Percentiles rank a stretch among this genome's conserved stretches.
phyloP scores from a whole-genome alignment of 306 rosid genomes.

The Vigna radiata region DNA sequence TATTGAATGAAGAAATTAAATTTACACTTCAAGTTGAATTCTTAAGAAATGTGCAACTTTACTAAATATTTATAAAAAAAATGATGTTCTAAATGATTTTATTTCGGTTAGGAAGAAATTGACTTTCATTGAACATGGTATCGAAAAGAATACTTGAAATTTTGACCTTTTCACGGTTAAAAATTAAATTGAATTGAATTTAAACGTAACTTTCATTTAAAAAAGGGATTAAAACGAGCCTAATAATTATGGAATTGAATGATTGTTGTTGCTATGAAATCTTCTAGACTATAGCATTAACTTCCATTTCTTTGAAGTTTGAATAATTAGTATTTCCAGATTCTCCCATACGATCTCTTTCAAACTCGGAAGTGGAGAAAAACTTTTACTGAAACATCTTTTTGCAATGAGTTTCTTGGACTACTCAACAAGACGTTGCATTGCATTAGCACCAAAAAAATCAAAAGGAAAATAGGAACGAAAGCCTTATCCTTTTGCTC shows the following conservation, averaged over 20 bases:
- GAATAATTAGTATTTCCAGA: constrained; percentile 36
- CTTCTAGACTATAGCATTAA: background rate
- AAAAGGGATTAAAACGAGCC: background rate
- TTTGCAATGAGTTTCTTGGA: constrained; percentile 37
- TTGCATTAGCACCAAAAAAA: constrained; percentile 41
- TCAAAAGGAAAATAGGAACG: constrained; percentile 46
- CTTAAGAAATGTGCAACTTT: too few species aligned
- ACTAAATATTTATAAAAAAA: too few species aligned
- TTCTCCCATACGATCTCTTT: constrained; percentile 23
- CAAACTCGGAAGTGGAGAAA: constrained; percentile 35
- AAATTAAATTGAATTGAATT: background rate
- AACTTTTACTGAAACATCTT: constrained; percentile 21
- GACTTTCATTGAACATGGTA: too few species aligned
- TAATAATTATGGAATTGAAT: background rate
- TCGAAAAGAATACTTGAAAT: background rate
- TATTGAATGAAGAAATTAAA: too few species aligned
- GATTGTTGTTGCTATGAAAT: background rate
- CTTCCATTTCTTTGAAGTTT: constrained; percentile 18
- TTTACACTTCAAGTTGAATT: too few species aligned
- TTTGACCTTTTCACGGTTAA: background rate
- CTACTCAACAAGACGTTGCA: constrained; percentile 37
- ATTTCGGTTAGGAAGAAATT: too few species aligned
- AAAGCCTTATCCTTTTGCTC: constrained; percentile 30
- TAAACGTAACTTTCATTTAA: too few species aligned
- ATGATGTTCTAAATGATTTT: too few species aligned